Evolutionary conservation across 768 basidiomycete genomes (phyloP), one percentile per base, ranked within the genome.

Genomic region (Phanerochaete carnosa): DNA sequence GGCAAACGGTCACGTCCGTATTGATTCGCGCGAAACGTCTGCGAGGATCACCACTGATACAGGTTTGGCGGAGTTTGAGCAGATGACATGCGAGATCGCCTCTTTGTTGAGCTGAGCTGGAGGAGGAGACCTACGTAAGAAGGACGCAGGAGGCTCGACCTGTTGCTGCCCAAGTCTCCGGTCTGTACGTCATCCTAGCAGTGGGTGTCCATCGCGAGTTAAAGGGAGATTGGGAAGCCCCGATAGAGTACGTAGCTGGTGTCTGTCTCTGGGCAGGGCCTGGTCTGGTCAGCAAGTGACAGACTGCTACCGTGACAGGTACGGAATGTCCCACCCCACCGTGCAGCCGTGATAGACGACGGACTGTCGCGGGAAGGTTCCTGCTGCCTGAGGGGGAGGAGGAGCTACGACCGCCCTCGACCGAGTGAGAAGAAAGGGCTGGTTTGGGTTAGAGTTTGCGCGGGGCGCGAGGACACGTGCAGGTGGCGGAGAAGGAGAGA

Each of bases 391-490:
- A 9, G 30, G 12, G 49, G n/a, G 15, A 22, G 26, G 16, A 3
- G n/a, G 57, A 23, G 32, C 15, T 11, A 39, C 11, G 58, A 9
- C 13, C 11, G 46, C 26, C 28, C 26, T 9, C 3, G 26, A 2
- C 25, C 22, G 2, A 9, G 39, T 64, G 62, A 45, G 62, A 64
- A 45, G 16, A 51, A 56, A 30, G 3, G 22, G 47, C 59, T 53
- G 45, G 22, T 57, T 60, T 25, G 23, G 54, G 62, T 59, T 64
- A 64, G 62, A 57, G 62, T 60, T 57, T 37, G 49, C 1, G 19
- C n/a, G 47, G 32, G 45, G 46, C 46, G 30, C 22, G 32, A 9
- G 23, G 11, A 19, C 62, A 64, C 62, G 62, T 64, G 62, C 57
- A 43, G 39, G 55, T 60, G 54, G 49, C 33, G 45, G 45, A 26